Conservation (phyloP, 805 yeast genomes). For the Candida montana region DNA sequence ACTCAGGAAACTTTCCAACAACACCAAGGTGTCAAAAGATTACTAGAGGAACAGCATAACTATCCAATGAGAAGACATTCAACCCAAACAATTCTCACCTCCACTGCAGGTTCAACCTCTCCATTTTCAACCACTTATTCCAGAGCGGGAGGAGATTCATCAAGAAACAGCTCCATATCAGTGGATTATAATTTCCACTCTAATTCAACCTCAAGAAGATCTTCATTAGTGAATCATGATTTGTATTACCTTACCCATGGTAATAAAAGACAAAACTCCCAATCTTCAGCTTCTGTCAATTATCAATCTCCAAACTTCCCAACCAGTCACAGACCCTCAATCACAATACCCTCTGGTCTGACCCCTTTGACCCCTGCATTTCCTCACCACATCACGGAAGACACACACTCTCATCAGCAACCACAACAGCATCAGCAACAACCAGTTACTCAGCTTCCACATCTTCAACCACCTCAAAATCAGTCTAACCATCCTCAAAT, state of each 20-base stretch:
- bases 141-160: slow-evolving; percentile 27
- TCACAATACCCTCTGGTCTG: slow-evolving; percentile 19
- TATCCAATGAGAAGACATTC: slow-evolving; percentile 25
- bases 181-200: slow-evolving; percentile 23
- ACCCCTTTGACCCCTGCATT: slow-evolving; percentile 19
- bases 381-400: slow-evolving; percentile 8
- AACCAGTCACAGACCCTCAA: slow-evolving; percentile 16
- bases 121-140: slow-evolving; percentile 31
- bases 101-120: slow-evolving; percentile 23
- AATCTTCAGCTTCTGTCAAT: slow-evolving; percentile 14
- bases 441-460: neutral
- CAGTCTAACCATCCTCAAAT: neutral
- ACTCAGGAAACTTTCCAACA: slow-evolving; percentile 21
- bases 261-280: slow-evolving; percentile 18
- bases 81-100: slow-evolving; percentile 22
- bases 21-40: slow-evolving; percentile 25
- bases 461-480: neutral
- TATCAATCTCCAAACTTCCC: slow-evolving; percentile 21
- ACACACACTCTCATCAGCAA: neutral
- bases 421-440: neutral
- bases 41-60: slow-evolving; percentile 23
- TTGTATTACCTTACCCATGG: slow-evolving; percentile 31
- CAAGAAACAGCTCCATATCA: slow-evolving; percentile 38
- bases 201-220: slow-evolving; percentile 34
- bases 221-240: slow-evolving; percentile 37